Evolutionary conservation across 1,284 basidiomycete genomes (phyloP), one percentile per base, ranked within the genome.

Genomic region (Xerocomus amazonicus): DNA sequence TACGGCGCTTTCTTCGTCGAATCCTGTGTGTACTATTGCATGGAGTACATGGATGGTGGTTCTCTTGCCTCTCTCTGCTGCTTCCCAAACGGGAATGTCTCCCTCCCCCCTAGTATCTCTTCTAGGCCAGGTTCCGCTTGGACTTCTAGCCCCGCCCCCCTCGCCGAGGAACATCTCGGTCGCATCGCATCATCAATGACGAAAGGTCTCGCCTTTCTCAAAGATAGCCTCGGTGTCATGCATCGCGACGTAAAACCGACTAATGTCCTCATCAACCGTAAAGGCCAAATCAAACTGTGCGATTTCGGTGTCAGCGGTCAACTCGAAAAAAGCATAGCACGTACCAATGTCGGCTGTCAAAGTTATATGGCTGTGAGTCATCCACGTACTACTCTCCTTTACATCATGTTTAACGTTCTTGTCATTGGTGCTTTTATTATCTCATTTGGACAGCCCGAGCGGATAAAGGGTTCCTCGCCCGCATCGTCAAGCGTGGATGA

Each of bases 1-100:
- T 98, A 97, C 69, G 96, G 96, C 39, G 96, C 96, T 3, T 99
- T 99, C 75, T 98, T 97, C 69, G 94, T 97, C 69, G 96, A 99
- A 69, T 92, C 89, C 23, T 99, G 91, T 70, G 96, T 99, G 33
- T 98, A 98, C 72, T 98, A 97, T 71, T 98, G 96, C 73, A 98
- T 99, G 94, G 96, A 99, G 74, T 93, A 88, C 71, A 98, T 99
- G 96, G 94, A 99, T 64, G 93, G 92, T 3, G 93, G 95, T 14
- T 90, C 86, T 50, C 77, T 99, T 43, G 96, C 98, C 68, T 93
- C 91, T 56, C 78, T 98, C 1, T 83, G 66, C 16, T 68, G 65
- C 32, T 69, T 66, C 54, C 64, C 62, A 31, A 61, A 68, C 41
- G 70, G 68, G 23, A 69, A 68, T 23, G 64, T 69, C 40, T 66